Conservation (phyloP, 208 protist genomes). For the Wallacemonas rigidus region DNA sequence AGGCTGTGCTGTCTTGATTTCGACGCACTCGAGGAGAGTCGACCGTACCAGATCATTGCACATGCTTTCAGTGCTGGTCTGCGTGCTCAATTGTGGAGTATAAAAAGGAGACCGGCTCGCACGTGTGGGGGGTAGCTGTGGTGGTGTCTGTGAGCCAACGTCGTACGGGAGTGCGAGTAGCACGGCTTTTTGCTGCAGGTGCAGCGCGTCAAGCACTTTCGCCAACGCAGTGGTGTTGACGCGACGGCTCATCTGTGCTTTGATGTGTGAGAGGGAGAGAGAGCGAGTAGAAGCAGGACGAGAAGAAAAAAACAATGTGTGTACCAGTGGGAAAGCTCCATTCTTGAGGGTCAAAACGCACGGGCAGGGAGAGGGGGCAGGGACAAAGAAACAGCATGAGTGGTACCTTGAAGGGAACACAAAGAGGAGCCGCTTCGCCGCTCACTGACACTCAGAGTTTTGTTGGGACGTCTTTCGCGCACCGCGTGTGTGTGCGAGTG, state of each 20-base stretch:
- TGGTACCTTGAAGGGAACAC: not conserved
- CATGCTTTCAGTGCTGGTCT: slow-evolving; percentile 25
- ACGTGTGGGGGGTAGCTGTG: not conserved
- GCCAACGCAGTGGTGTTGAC: slow-evolving; percentile 30
- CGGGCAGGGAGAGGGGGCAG: not conserved
- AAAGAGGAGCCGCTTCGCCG: no score
- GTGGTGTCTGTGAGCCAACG: not conserved
- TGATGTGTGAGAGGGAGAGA: not conserved
- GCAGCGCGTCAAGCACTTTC: slow-evolving; percentile 57
- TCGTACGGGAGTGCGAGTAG: slow-evolving; percentile 35
- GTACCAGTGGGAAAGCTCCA: not conserved
- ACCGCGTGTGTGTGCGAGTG: no score
- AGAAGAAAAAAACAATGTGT: not conserved
- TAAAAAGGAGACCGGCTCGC: not conserved
- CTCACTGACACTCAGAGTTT: no score
- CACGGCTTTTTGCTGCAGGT: slow-evolving; percentile 29
- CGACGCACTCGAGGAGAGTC: slow-evolving; percentile 39
- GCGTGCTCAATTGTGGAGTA: slow-evolving; percentile 12
- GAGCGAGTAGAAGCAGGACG: not conserved
- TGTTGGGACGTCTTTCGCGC: no score
- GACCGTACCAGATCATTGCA: slow-evolving; percentile 37
- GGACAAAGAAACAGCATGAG: not conserved
- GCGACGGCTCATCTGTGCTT: slow-evolving; percentile 33
- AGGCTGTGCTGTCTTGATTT: slow-evolving; percentile 15
- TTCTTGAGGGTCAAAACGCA: not conserved